Base-by-base conservation (phyloP, 2,329 filamentous ascomycete species). In the Pezicula radicicola region DNA sequence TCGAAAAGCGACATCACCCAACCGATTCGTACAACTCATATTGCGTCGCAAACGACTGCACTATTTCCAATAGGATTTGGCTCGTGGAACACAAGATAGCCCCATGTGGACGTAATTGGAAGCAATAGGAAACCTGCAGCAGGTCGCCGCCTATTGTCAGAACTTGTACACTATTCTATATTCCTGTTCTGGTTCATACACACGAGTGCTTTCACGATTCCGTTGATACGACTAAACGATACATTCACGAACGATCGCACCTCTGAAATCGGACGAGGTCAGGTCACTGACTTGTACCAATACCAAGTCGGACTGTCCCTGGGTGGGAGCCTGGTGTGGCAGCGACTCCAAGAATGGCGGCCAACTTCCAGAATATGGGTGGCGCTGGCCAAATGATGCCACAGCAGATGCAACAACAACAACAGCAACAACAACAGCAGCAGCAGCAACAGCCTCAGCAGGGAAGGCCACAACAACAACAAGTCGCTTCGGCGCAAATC, bases 331-430 rank as follows among this genome's bases (percentile, higher is more conserved):
- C 59, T 63, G 60, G 58, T 54, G 33, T 50, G 55, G 57, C 58
- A 59, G 42, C 49, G 43, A 53, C 51, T 53, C 48, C 43, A 49
- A 61, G 50, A 45, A 68, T 68, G 66, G 63, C 63, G 30, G 54
- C 61, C 27, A 66, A 66, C 53, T 66, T 65, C 52, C 64, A 63
- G 49, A 60, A 66, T 48, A 63, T 63, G 55, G 57, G 58, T 39
- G 60, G 53, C 48, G 57, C 60, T n/a, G 56, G 55, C 39, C 58
- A 59, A 45, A 61, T 63, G 57, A 66, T 64, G 61, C 55, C 57
- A n/a, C 60, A 61, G 37, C 63, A 62, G 25, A 47, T 33, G 46
- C 47, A 51, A 37, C 60, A 45, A 13, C 55, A 42, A 12, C 52
- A 55, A 7, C 52, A 50, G 33, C 46, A 53, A 15, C 41, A 48